Base-by-base conservation (phyloP, 345 rosid species). In the Raphanus sativus region DNA sequence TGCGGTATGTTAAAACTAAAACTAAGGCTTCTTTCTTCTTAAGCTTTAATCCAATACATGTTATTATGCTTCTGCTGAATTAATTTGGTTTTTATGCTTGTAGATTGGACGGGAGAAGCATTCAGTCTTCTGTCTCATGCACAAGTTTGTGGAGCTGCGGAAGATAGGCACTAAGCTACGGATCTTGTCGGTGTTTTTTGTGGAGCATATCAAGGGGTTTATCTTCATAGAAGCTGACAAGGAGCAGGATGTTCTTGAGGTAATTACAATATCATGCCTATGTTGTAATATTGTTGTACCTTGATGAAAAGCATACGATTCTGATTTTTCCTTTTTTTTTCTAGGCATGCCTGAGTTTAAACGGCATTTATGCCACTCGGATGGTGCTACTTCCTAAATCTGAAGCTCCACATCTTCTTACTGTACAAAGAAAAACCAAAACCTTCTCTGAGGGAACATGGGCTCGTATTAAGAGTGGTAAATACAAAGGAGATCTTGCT, bases 391-490 rank as follows among this genome's bases (percentile, higher is more conserved):
- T 95, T 81, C 91, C 91, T 59, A 84, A 75, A 79, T 86, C 78
- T 69, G 97, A 95, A 70, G 86, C 86, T 71, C 81, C 86, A 17
- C 87, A 87, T 75, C 70, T 95, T 81, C 85, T 95, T 17, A 69
- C 88, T 67, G 83, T 86, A 34, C 85, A 87, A 71, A 83, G 66
- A 63, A 89, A 89, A 79, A 64, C 63, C 5, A 85, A 67, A 77
- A 91, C 81, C 50, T 45, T 85, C 69, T 77, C 87, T 25, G 84
- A 63, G 83, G 98, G 93, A 75, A 92, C 69, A 80, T 91, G 99
- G 99, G 94, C 88, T 75, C 93, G 90, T 72, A 84, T 95, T 75
- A 92, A 87, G 89, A 86, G 63, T 86, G 99, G 99, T 24, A 95
- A 80, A 78, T 92, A 95, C 81, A 92, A 95, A 83, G 99, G 99